A percentile compares a stretch with the other conserved stretches of the same genome.
phyloP scores from a whole-genome alignment of 2,329 filamentous ascomycete genomes.

The Apiospora marii region DNA sequence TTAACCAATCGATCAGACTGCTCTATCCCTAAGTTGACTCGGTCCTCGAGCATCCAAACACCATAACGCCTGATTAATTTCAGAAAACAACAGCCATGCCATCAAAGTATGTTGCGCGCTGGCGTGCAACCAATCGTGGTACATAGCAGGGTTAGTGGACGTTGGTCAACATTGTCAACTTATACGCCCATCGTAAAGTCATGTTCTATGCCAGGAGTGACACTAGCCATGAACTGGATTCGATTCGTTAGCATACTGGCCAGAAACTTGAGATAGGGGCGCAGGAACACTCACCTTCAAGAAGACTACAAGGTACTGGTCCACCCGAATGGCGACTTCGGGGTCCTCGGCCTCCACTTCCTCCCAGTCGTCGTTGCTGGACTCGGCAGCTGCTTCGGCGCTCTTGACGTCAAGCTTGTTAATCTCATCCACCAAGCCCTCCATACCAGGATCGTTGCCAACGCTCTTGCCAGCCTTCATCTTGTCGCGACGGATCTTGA shows the following conservation, averaged over 20 bases:
- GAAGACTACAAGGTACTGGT: slow-evolving; percentile 88
- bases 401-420: slow-evolving; percentile 67
- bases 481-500: slow-evolving; percentile 88
- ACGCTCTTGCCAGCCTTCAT: slow-evolving; percentile 67
- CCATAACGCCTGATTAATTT: slow-evolving; percentile 27
- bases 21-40: slow-evolving; percentile 27
- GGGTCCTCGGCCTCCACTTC: slow-evolving; percentile 72
- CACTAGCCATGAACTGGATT: slow-evolving; percentile 77
- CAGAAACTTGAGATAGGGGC: background rate
- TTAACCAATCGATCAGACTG: slow-evolving; percentile 5
- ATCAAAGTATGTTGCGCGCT: background rate
- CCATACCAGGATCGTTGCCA: slow-evolving; percentile 69
- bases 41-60: slow-evolving; percentile 34
- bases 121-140: background rate
- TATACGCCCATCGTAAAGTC: slow-evolving; percentile 97
- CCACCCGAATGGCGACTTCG: slow-evolving; percentile 83
- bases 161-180: slow-evolving; percentile 32
- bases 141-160: background rate
- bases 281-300: slow-evolving; percentile 69
- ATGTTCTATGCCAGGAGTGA: slow-evolving; percentile 96
- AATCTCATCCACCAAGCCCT: slow-evolving; percentile 86
- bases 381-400: slow-evolving; percentile 59
- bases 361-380: slow-evolving; percentile 69
- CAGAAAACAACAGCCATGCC: background rate
- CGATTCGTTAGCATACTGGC: background rate